phyloP scores from a whole-genome alignment of 192 early-diverging fungal genomes.

The Geranomyces michiganensis region DNA sequence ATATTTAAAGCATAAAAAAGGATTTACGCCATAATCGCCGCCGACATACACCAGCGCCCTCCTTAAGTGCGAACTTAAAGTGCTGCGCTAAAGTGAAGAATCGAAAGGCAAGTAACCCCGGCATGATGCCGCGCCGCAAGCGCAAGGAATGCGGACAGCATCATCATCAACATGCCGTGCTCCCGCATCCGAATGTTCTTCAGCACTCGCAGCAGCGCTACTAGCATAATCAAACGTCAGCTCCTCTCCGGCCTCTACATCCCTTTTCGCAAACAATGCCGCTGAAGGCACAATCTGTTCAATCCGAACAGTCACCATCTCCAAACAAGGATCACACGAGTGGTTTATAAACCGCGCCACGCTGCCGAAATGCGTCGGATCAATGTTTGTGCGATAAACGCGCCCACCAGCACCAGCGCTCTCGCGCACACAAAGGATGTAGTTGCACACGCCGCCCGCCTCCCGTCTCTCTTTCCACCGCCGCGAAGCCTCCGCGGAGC shows the following conservation, averaged over 20 bases:
- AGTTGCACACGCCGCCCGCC: conserved; percentile 16
- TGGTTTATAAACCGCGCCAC: conserved; percentile 45
- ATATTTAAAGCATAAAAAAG: too few species aligned
- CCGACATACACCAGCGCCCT: too few species aligned
- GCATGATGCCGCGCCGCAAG: conserved; percentile 19
- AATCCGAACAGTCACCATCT: conserved; percentile 33
- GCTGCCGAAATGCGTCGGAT: conserved; percentile 38
- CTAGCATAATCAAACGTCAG: conserved; percentile 41
- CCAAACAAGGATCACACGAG: conserved; percentile 45
- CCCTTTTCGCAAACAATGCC: conserved; percentile 38
- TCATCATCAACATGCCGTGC: background rate
- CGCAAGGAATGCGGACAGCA: conserved; percentile 9
- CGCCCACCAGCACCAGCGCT: conserved; percentile 17
- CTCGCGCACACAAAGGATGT: conserved; percentile 44
- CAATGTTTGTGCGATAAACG: conserved; percentile 42
- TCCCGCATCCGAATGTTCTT: background rate
- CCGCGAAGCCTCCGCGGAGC: conserved; percentile 33
- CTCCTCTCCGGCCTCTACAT: conserved; percentile 40
- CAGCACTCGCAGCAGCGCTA: background rate
- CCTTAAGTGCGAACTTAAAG: too few species aligned
- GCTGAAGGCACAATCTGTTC: conserved; percentile 36
- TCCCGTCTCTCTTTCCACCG: conserved; percentile 30
- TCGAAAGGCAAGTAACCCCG: conserved; percentile 27
- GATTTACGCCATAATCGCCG: too few species aligned
- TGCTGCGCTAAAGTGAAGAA: conserved; percentile 1